Conservation (phyloP, 2,329 filamentous ascomycete genomes). For the Curvularia hawaiiensis region DNA sequence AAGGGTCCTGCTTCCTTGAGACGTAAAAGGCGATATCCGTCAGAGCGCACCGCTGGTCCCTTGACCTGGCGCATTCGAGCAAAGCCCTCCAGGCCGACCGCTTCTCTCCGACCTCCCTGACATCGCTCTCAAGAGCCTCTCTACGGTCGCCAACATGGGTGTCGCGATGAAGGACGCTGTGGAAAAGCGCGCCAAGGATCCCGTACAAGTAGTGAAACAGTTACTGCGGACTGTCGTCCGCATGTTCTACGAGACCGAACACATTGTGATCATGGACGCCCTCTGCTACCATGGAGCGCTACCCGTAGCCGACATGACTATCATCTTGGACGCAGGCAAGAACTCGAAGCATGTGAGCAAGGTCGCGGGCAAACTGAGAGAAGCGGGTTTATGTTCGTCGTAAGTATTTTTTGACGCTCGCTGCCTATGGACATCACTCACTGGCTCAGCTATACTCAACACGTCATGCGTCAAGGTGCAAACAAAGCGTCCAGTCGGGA, state of each 20-base stretch:
- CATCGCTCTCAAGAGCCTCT: not conserved
- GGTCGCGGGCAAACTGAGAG: constrained; percentile 80
- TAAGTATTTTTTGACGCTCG: constrained; percentile 52
- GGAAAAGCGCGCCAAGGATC: constrained; percentile 30
- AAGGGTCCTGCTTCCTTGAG: constrained; percentile 1
- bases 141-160: constrained; percentile 14
- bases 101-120: constrained; percentile 1
- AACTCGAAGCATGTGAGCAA: constrained; percentile 93
- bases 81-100: constrained; percentile 11
- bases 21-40: not conserved
- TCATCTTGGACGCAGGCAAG: constrained; percentile 74
- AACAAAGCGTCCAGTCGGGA: constrained; percentile 83
- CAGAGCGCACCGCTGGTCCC: constrained; percentile 4
- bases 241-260: constrained; percentile 84
- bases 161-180: constrained; percentile 53
- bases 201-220: constrained; percentile 72
- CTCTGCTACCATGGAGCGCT: constrained; percentile 77
- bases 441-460: constrained; percentile 66
- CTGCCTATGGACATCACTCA: constrained; percentile 18
- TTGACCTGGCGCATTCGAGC: constrained; percentile 17
- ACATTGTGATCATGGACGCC: constrained; percentile 82
- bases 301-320: constrained; percentile 84
- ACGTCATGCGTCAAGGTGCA: constrained; percentile 79
- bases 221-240: constrained; percentile 86
- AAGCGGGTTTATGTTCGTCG: constrained; percentile 84